Percentiles rank a stretch among this genome's conserved stretches.
Conservation (phyloP, 768 basidiomycete species). For the Cytidiella melzeri region DNA sequence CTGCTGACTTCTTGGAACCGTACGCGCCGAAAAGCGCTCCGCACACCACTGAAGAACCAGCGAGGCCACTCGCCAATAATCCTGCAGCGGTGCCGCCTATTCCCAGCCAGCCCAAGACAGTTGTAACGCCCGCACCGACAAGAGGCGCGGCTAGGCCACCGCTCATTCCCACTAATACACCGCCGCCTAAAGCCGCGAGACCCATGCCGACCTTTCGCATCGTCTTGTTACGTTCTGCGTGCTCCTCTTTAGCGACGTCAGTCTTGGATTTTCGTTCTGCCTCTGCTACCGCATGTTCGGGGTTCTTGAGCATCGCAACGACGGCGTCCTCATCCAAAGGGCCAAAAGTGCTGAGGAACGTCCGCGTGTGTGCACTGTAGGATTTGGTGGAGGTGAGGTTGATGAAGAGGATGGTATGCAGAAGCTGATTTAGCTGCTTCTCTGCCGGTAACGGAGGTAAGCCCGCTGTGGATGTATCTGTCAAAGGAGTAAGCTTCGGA, state of each 20-base stretch:
- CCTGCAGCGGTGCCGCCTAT: constrained; percentile 49
- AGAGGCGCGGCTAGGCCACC: constrained; percentile 54
- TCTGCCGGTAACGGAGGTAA: constrained; percentile 33
- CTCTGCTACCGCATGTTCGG: constrained; percentile 38
- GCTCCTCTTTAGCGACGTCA: constrained; percentile 32
- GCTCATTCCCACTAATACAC: constrained; percentile 50
- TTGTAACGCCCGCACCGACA: constrained; percentile 47
- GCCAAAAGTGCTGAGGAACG: constrained; percentile 37
- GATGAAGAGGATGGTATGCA: constrained; percentile 46
- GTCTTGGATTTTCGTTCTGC: constrained; percentile 33
- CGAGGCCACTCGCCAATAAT: constrained; percentile 45
- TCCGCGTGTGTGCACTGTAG: constrained; percentile 46
- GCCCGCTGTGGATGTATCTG: constrained; percentile 40
- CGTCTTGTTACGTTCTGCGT: constrained; percentile 36
- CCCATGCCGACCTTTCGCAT: constrained; percentile 44
- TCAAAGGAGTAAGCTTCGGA: constrained; percentile 35
- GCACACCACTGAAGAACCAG: constrained; percentile 49
- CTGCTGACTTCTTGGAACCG: constrained; percentile 42
- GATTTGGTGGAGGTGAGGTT: constrained; percentile 40
- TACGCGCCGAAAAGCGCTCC: constrained; percentile 55
- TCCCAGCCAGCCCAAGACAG: constrained; percentile 44
- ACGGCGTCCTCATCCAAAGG: constrained; percentile 39
- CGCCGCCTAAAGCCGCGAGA: constrained; percentile 47
- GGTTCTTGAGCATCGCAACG: constrained; percentile 42
- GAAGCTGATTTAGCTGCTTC: constrained; percentile 34